phyloP scores from a whole-genome alignment of 1,284 basidiomycete genomes.

The Microbotryum lychnidis-dioicae region DNA sequence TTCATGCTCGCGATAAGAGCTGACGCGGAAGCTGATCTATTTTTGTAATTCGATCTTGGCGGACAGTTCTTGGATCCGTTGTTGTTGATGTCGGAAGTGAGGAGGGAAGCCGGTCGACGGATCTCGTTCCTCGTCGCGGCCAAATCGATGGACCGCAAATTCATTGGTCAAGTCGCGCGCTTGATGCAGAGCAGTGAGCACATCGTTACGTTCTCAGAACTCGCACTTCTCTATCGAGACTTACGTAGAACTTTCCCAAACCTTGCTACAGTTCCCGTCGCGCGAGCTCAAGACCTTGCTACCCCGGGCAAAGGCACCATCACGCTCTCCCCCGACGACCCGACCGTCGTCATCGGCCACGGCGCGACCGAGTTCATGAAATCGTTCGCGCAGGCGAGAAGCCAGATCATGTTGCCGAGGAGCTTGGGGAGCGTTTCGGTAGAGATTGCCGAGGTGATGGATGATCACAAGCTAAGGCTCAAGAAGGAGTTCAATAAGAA shows the following conservation, averaged over 20 bases:
- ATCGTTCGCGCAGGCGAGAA: slow-evolving; percentile 62
- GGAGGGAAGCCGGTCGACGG: slow-evolving; percentile 68
- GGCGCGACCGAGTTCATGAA: slow-evolving; percentile 64
- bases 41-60: too few species aligned
- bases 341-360: slow-evolving; percentile 62
- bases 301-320: slow-evolving; percentile 69
- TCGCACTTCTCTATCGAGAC: background rate
- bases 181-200: slow-evolving; percentile 85
- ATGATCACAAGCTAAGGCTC: slow-evolving; percentile 67
- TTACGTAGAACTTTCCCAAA: background rate
- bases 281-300: slow-evolving; percentile 82
- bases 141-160: slow-evolving; percentile 72
- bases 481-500: slow-evolving; percentile 68
- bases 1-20: background rate
- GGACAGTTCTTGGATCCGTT: slow-evolving; percentile 88
- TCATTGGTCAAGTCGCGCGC: slow-evolving; percentile 73
- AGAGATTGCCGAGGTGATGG: slow-evolving; percentile 80
- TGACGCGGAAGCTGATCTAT: background rate
- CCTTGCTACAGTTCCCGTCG: slow-evolving; percentile 66
- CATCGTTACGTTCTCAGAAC: background rate
- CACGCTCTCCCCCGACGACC: slow-evolving; percentile 65
- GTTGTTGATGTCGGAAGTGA: slow-evolving; percentile 75
- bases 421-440: slow-evolving; percentile 66
- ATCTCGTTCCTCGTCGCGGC: slow-evolving; percentile 91
- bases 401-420: slow-evolving; percentile 85